Base-by-base conservation (phyloP, 1,284 basidiomycete genomes). In the Sanghuangporus baumii region DNA sequence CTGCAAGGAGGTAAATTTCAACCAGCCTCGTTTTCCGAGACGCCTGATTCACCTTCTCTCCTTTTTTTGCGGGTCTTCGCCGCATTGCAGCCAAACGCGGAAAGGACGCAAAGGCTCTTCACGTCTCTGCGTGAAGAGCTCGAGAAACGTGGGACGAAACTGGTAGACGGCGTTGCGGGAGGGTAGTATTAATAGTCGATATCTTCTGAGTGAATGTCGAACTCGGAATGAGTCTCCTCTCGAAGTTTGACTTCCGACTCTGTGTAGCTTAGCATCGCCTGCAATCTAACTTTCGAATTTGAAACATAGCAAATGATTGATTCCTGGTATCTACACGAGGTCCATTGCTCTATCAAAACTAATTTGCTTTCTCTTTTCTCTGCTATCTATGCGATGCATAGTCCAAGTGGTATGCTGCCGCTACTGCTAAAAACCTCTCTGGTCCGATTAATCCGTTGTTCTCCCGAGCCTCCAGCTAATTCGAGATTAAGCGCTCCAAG, bases 81-180 rank as follows among this genome's bases (percentile, higher is more conserved):
- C 57, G 58, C 47, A 70, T 70, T 74, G 68, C 76, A 92, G 87
- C 88, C 90, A 38, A 89, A 88, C 68, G 85, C 87, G 46, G 90
- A 91, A 68, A 81, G 87, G 58, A 89, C 88, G 59, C 89, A 91
- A 70, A 84, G 87, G 50, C 72, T 92, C 63, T 89, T 92, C 71
- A 81, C 85, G 12, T 89, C 88, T 57, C 78, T 92, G 67, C 85
- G 88, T 70, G 90, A 92, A 76, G 89, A 91, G 71, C 75, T 91
- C 65, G 89, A 92, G 74, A 87, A 83, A 73, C 84, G 85, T 71
- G 78, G 80, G 55, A 69, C 72, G 46, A 74, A 76, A 69, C 59
- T 72, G 51, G 69, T 76, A 38, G 81, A 85, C 69, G 77, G 76
- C 66, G 69, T 79, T 67, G 78, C 78, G 67, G 83, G 80, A 66